These are phyloP conservation scores for Fallopia convolvulus DNA, from an alignment of 148 eudicot species.

Conservation along the genomic window DNA sequence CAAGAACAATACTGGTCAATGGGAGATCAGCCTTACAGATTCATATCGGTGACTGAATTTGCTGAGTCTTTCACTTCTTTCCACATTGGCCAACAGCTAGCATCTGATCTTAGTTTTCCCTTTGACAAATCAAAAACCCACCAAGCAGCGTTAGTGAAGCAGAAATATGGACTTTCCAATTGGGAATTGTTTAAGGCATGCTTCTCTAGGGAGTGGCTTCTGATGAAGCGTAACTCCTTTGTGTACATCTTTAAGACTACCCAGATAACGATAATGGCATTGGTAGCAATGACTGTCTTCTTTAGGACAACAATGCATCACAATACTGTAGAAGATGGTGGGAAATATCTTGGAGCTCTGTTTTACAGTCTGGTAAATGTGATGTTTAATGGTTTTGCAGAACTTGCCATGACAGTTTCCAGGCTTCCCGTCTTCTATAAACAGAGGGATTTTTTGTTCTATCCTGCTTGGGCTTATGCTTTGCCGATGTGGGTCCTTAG, in stretches of 20 bases:
- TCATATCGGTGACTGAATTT: constrained; percentile 43
- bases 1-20: constrained; percentile 74
- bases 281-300: constrained; percentile 48
- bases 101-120: constrained; percentile 39
- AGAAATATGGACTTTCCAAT: constrained; percentile 56
- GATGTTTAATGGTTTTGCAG: constrained; percentile 69
- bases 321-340: constrained; percentile 41
- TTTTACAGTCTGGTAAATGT: constrained; percentile 59
- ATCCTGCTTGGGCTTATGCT: constrained; percentile 73
- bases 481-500: constrained; percentile 63
- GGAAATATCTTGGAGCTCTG: constrained; percentile 53
- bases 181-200: constrained; percentile 53
- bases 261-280: constrained; percentile 68
- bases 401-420: constrained; percentile 53
- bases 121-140: constrained; percentile 56
- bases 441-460: constrained; percentile 57
- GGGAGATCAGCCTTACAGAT: constrained; percentile 35
- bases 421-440: constrained; percentile 61
- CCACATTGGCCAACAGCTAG: constrained; percentile 35
- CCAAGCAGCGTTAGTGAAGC: constrained; percentile 50
- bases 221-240: constrained; percentile 61
- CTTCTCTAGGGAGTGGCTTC: constrained; percentile 69
- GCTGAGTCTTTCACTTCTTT: constrained; percentile 40
- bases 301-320: constrained; percentile 58
- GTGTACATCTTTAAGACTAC: constrained; percentile 59